A percentile compares a stretch with the other conserved stretches of the same genome.
Evolutionary conservation across 768 basidiomycete species (phyloP).

Genomic region (Amanita pseudoporphyria): DNA sequence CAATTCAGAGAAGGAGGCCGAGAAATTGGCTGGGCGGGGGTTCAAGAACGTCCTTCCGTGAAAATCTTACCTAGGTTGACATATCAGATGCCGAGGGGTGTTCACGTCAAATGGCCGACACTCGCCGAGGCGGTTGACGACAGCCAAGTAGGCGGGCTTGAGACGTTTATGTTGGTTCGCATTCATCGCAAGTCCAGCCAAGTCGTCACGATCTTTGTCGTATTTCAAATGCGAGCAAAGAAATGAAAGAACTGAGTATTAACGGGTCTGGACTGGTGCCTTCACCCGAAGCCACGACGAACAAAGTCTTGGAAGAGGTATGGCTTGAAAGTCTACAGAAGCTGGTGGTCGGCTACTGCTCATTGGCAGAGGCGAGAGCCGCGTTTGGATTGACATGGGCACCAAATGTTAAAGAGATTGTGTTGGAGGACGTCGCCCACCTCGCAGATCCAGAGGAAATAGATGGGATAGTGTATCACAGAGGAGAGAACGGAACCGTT

Average conservation of each 20-base stretch:
- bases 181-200: conserved; percentile 44
- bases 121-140: conserved; percentile 31
- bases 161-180: no score
- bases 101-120: conserved; percentile 44
- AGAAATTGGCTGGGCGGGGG: no score
- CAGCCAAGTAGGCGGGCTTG: no score
- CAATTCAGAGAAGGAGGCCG: no score
- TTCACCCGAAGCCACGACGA: background rate
- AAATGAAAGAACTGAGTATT: conserved; percentile 33
- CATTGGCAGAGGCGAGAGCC: no score
- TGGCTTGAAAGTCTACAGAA: no score
- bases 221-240: no score
- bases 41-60: conserved; percentile 18
- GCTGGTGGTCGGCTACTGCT: no score
- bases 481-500: background rate
- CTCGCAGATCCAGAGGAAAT: conserved; percentile 29
- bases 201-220: conserved; percentile 31
- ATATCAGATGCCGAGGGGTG: conserved; percentile 42
- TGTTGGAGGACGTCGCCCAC: conserved; percentile 35
- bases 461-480: conserved; percentile 26
- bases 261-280: conserved; percentile 34
- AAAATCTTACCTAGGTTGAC: conserved; percentile 35
- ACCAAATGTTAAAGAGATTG: no score
- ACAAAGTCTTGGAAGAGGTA: no score
- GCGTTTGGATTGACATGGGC: no score